Conservation (phyloP, 2,329 filamentous ascomycete species). For the Verticillium dahliae region DNA sequence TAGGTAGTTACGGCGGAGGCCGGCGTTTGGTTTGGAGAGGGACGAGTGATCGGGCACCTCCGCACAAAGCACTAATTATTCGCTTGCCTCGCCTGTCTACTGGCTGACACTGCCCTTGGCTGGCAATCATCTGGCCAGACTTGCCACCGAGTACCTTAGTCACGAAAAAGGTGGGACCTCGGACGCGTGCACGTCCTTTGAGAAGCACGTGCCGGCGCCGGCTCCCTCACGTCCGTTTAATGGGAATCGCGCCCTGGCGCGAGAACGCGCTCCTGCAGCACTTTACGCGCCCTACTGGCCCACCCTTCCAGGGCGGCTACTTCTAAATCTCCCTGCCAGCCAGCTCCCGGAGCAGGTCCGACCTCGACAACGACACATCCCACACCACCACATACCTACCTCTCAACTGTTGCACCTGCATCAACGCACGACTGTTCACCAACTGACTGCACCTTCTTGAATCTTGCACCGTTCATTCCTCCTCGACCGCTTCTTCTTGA, state of each 20-base stretch:
- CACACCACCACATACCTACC: not conserved
- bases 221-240: not conserved
- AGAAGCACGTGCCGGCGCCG: not conserved
- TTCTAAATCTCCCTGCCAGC: not conserved
- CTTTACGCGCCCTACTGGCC: conserved; percentile 1
- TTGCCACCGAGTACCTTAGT: not conserved
- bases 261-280: not conserved
- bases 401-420: not conserved
- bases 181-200: not conserved
- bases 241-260: not conserved
- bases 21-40: not conserved
- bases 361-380: not conserved
- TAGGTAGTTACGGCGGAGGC: not conserved
- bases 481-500: not conserved
- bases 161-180: not conserved
- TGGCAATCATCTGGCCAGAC: not conserved
- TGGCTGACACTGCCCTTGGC: not conserved
- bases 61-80: not conserved
- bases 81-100: not conserved
- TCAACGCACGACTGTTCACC: not conserved
- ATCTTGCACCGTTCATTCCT: not conserved
- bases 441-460: not conserved
- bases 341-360: not conserved
- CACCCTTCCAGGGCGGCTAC: not conserved
- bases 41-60: not conserved